phyloP scores from a whole-genome alignment of 495 filamentous ascomycete genomes.

The Schizothecium vesticola region DNA sequence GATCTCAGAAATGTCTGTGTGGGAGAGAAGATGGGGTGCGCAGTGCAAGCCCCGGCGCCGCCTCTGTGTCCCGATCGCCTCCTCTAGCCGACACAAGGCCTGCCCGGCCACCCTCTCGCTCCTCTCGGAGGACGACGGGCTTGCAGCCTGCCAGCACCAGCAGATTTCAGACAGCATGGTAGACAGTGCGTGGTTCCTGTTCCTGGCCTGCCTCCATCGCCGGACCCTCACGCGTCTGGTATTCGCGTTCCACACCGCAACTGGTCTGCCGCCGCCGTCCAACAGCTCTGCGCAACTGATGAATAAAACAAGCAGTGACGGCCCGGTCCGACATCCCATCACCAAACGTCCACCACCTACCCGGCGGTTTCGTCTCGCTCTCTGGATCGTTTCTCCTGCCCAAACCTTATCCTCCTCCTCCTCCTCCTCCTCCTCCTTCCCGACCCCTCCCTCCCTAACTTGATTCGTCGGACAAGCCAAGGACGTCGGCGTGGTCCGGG shows the following conservation, averaged over 20 bases:
- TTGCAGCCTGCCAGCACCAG: conserved; percentile 19
- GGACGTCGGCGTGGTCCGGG: conserved; percentile 2
- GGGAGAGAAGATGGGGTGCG: conserved; percentile 24
- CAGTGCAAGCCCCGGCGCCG: conserved; percentile 23
- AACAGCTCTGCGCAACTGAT: conserved; percentile 2
- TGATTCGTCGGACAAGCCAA: conserved; percentile 5
- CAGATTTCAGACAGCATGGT: neutral
- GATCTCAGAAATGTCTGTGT: conserved; percentile 24
- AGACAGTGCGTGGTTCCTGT: neutral
- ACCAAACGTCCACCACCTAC: neutral
- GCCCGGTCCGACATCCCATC: conserved; percentile 22
- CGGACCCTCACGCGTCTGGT: neutral
- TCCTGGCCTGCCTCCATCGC: neutral
- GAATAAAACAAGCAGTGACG: conserved; percentile 13
- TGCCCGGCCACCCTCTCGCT: conserved; percentile 14
- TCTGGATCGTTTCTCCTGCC: neutral
- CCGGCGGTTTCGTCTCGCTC: neutral
- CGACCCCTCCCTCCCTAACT: neutral
- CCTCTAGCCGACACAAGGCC: conserved; percentile 11
- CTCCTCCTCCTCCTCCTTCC: neutral
- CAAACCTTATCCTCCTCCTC: neutral
- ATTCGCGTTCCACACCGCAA: neutral
- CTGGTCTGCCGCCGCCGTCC: neutral
- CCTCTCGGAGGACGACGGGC: conserved; percentile 14
- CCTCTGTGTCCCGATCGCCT: conserved; percentile 19